phyloP scores from a whole-genome alignment of 2,329 filamentous ascomycete species.

The Rachicladosporium sp. region DNA sequence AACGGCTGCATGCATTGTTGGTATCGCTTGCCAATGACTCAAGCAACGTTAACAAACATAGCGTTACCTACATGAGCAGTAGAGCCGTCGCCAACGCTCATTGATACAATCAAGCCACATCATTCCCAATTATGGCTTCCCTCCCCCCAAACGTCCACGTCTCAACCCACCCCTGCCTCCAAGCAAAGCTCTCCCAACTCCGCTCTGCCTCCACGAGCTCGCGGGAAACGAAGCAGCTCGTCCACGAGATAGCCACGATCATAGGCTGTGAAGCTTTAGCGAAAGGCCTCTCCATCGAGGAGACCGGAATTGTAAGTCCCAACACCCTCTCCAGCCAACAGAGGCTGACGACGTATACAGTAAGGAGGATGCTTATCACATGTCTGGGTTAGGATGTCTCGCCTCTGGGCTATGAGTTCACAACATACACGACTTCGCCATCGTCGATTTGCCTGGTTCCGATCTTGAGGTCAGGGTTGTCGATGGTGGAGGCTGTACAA shows the following conservation, averaged over 20 bases:
- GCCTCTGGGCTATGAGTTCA: slow-evolving; percentile 66
- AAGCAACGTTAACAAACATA: no score
- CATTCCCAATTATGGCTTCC: slow-evolving; percentile 18
- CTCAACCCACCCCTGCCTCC: slow-evolving; percentile 73
- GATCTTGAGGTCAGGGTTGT: slow-evolving; percentile 81
- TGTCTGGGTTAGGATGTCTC: slow-evolving; percentile 51
- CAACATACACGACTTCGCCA: slow-evolving; percentile 50
- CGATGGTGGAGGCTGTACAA: slow-evolving; percentile 81
- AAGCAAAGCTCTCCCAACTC: slow-evolving; percentile 80
- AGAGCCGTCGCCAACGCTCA: no score
- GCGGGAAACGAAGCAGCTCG: slow-evolving; percentile 65
- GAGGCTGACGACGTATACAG: slow-evolving; percentile 12
- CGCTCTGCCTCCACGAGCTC: slow-evolving; percentile 59
- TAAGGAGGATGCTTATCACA: slow-evolving; percentile 6
- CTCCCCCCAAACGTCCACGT: slow-evolving; percentile 54
- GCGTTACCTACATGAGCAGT: no score
- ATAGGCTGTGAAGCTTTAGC: slow-evolving; percentile 72
- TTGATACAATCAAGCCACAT: background rate
- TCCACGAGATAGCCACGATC: slow-evolving; percentile 78
- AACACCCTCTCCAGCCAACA: slow-evolving; percentile 2
- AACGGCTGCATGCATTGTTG: no score
- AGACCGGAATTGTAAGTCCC: slow-evolving; percentile 51
- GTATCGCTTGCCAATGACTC: no score
- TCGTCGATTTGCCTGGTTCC: slow-evolving; percentile 68
- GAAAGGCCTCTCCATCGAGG: slow-evolving; percentile 42